These are phyloP conservation scores for Lodderomyces theae DNA, from an alignment of 1,139 yeast species.

Conservation along the genomic window DNA sequence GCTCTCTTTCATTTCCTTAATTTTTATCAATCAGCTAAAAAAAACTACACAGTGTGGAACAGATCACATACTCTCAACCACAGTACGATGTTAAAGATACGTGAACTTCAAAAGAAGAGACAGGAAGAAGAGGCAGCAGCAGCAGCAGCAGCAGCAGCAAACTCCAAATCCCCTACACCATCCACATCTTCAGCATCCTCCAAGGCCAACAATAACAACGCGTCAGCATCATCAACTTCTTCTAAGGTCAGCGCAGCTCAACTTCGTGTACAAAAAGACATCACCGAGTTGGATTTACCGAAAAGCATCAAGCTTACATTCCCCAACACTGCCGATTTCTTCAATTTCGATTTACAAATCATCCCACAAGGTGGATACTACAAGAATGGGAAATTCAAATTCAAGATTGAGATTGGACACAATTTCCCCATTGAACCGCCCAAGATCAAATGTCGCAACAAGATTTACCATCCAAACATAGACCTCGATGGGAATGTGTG, in stretches of 20 bases:
- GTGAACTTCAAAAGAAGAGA: slow-evolving; percentile 58
- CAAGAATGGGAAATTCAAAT: slow-evolving; percentile 63
- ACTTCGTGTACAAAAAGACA: slow-evolving; percentile 57
- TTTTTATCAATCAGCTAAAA: background rate
- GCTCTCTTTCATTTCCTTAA: background rate
- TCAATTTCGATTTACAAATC: slow-evolving; percentile 59
- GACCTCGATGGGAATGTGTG: slow-evolving; percentile 90
- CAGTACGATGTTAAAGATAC: slow-evolving; percentile 47
- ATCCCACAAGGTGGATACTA: slow-evolving; percentile 83
- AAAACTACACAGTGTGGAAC: no score
- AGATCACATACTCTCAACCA: background rate
- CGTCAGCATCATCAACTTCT: slow-evolving; percentile 14
- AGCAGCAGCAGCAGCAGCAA: slow-evolving; percentile 19
- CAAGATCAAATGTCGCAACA: slow-evolving; percentile 65
- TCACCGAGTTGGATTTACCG: slow-evolving; percentile 70
- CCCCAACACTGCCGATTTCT: slow-evolving; percentile 55
- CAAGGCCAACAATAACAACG: slow-evolving; percentile 5
- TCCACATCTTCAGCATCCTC: slow-evolving; percentile 3
- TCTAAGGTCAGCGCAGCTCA: slow-evolving; percentile 52
- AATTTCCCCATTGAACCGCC: slow-evolving; percentile 95
- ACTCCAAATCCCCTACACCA: slow-evolving; percentile 12
- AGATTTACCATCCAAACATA: slow-evolving; percentile 91
- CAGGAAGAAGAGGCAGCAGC: slow-evolving; percentile 43
- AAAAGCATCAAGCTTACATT: slow-evolving; percentile 55
- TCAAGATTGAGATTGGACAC: slow-evolving; percentile 60